Conservation (phyloP, 1,139 yeast species). For the Blastobotrys buckinghamii region DNA sequence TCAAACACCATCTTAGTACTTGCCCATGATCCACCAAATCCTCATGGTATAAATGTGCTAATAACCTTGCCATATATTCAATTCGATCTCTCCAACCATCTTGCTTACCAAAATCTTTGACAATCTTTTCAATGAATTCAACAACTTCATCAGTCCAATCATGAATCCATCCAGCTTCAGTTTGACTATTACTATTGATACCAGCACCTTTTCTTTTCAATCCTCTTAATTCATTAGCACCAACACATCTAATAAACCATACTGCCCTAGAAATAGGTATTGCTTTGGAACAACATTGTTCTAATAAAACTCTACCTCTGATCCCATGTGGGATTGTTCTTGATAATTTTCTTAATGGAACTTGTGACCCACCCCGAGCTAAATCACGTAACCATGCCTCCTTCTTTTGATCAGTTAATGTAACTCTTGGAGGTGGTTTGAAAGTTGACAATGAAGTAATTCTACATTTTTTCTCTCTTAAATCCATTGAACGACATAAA, state of each 20-base stretch:
- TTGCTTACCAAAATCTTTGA: slow-evolving; percentile 18
- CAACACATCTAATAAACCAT: slow-evolving; percentile 86
- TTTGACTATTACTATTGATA: slow-evolving; percentile 18
- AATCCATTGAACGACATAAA: slow-evolving; percentile 59
- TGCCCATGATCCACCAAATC: slow-evolving; percentile 55
- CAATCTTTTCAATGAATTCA: slow-evolving; percentile 50
- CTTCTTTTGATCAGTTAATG: slow-evolving; percentile 77
- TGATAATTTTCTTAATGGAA: slow-evolving; percentile 62
- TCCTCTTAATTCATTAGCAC: slow-evolving; percentile 72
- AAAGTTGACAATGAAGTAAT: slow-evolving; percentile 51
- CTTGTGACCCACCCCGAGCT: slow-evolving; percentile 46
- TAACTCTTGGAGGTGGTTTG: slow-evolving; percentile 80
- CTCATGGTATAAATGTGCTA: slow-evolving; percentile 62
- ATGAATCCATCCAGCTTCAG: slow-evolving; percentile 59
- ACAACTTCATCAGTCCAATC: slow-evolving; percentile 86
- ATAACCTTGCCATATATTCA: slow-evolving; percentile 52
- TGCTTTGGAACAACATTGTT: slow-evolving; percentile 56
- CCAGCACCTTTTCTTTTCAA: slow-evolving; percentile 47
- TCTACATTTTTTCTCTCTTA: slow-evolving; percentile 61
- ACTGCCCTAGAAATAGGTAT: slow-evolving; percentile 76
- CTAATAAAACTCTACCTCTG: slow-evolving; percentile 63
- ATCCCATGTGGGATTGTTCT: slow-evolving; percentile 91
- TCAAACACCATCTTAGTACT: slow-evolving; percentile 59
- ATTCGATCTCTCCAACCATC: slow-evolving; percentile 46
- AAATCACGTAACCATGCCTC: slow-evolving; percentile 82